Percentiles rank a stretch among this genome's conserved stretches.
Conservation (phyloP, 23 red algal genomes). For the Gracilaria gracilis region DNA sequence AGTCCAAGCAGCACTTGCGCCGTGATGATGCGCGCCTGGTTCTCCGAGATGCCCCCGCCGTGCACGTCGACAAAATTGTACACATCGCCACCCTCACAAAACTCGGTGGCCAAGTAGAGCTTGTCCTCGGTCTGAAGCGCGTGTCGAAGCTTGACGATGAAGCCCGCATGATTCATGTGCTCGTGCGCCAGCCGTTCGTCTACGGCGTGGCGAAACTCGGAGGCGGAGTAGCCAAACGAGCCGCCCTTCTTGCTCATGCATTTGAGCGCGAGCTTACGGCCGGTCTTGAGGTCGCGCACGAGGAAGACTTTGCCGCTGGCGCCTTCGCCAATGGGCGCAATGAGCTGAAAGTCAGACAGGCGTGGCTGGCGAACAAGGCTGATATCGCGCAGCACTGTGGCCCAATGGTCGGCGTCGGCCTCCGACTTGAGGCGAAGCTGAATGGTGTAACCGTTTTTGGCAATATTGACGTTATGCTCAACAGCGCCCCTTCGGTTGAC, state of each 20-base stretch:
- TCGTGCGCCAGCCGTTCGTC: constrained; percentile 78
- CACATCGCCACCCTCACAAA: constrained; percentile 94
- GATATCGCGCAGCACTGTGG: constrained; percentile 55
- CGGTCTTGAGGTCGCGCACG: constrained; percentile 83
- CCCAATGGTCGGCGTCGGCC: constrained; percentile 69
- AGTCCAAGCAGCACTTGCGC: constrained; percentile 85
- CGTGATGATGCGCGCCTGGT: constrained; percentile 79
- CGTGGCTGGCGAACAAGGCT: constrained; percentile 55
- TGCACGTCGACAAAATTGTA: constrained; percentile 83
- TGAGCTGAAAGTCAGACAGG: constrained; percentile 84
- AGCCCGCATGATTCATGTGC: constrained; percentile 63
- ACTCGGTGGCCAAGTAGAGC: constrained; percentile 93
- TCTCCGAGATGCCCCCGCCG: constrained; percentile 69
- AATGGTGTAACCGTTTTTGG: constrained; percentile 72
- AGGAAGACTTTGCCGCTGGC: constrained; percentile 86
- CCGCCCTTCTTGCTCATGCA: constrained; percentile 80
- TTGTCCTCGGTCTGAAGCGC: constrained; percentile 89
- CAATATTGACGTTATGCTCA: constrained; percentile 74
- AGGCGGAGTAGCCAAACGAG: constrained; percentile 60
- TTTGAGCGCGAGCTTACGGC: constrained; percentile 78
- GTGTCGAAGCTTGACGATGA: constrained; percentile 82
- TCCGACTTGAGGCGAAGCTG: constrained; percentile 66
- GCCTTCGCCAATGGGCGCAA: constrained; percentile 87
- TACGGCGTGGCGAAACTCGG: constrained; percentile 74
- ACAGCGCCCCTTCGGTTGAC: constrained; percentile 60